Base-by-base conservation (phyloP, 148 eudicot genomes). In the Talinum fruticosum region DNA sequence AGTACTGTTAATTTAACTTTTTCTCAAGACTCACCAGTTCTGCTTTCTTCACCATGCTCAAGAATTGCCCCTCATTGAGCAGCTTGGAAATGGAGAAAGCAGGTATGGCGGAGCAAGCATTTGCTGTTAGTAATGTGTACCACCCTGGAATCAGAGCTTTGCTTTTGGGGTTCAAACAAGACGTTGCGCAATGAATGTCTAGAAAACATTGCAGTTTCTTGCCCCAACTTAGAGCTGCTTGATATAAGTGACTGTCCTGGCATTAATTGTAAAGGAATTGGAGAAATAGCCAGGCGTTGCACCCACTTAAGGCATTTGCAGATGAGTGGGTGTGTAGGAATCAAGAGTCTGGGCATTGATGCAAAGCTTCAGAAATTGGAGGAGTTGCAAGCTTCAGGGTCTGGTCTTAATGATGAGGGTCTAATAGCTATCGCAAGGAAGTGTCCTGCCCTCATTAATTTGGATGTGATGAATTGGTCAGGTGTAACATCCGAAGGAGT, bases 221-320 rank as follows among this genome's bases (percentile, higher is more conserved):
- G 97, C 81, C 94, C 91, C 13, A 82, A 79, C 76, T 69, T 92
- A 36, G 91, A 90, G 75, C n/a, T 72, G 18, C 81, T 92, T 62
- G 91, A 86, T 35, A 74, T 92, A 47, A 81, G 87, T 76, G 81
- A 38, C 72, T 88, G 94, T 59, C 45, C 75, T 0, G 77, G 71
- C 30, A 79, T 87, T 57, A 82, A 87, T 5, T 82, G 87, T 61
- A 80, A 81, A 73, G 91, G 93, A 33, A 64, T 92, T 66, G 84
- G 85, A 33, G 86, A 80, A 21, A 33, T 90, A 28, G 73, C 90
- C 45, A 85, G 85, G 66, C 73, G 35, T 6, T 83, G 92, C 77
- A 73, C 62, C 49, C 72, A 76, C 54, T 74, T 90, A 47, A 83
- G 79, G 83, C 85, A 85, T 69, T 75, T 92, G 70, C 81, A 75